These are phyloP conservation scores for Gleditsia sinensis DNA, from an alignment of 306 rosid genomes.

Conservation along the genomic window DNA sequence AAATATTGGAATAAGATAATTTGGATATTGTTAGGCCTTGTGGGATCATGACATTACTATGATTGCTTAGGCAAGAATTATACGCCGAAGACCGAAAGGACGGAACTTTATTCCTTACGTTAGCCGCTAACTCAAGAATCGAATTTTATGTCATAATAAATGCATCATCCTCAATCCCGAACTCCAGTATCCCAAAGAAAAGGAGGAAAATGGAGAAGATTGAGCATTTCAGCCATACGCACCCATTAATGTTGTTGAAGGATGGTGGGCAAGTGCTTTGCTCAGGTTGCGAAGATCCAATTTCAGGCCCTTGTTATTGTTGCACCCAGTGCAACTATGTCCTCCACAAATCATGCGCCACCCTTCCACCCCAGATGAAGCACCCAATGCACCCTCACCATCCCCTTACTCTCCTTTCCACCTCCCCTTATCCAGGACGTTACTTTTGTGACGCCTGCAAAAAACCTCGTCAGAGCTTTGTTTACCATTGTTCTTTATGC, in stretches of 20 bases:
- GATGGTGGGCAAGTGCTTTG: neutral
- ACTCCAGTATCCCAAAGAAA: neutral
- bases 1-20: too few species aligned
- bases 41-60: too few species aligned
- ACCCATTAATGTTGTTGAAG: neutral
- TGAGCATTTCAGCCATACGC: constrained; percentile 10
- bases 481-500: constrained; percentile 11
- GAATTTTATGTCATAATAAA: neutral
- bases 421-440: neutral
- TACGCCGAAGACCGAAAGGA: too few species aligned
- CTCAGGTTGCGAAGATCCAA: neutral
- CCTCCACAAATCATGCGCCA: constrained; percentile 18
- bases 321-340: neutral
- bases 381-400: constrained; percentile 16
- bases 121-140: neutral
- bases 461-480: neutral
- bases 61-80: too few species aligned
- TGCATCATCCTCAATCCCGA: neutral
- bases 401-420: constrained; percentile 13
- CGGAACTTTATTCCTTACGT: neutral
- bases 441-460: neutral
- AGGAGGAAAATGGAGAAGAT: neutral
- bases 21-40: too few species aligned
- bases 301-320: constrained; percentile 1
- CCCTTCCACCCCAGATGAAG: neutral